These are phyloP conservation scores for Afroboletus lepidellus DNA, from an alignment of 1,284 basidiomycete genomes.

Conservation along the genomic window DNA sequence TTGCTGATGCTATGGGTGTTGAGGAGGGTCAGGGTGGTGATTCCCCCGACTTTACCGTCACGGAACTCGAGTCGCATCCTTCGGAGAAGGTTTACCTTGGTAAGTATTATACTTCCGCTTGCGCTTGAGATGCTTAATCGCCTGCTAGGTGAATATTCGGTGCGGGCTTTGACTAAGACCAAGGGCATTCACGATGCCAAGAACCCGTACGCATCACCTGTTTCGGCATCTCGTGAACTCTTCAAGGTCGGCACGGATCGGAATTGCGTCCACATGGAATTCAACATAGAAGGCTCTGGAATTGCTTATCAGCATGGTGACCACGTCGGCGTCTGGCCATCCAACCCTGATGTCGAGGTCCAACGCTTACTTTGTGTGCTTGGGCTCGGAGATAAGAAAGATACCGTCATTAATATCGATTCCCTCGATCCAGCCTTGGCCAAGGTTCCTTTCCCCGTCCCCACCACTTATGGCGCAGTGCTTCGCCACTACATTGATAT, in stretches of 20 bases:
- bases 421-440: slow-evolving; percentile 96
- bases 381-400: slow-evolving; percentile 77
- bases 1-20: slow-evolving; percentile 78
- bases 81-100: slow-evolving; percentile 89
- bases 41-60: slow-evolving; percentile 91
- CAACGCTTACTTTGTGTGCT: slow-evolving; percentile 85
- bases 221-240: slow-evolving; percentile 78
- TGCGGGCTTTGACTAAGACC: slow-evolving; percentile 85
- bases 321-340: slow-evolving; percentile 96
- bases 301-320: slow-evolving; percentile 99
- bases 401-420: slow-evolving; percentile 86
- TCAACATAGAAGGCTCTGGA: slow-evolving; percentile 92
- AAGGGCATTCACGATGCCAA: slow-evolving; percentile 96
- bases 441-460: slow-evolving; percentile 98
- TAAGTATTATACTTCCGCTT: slow-evolving; percentile 34
- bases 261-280: slow-evolving; percentile 95
- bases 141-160: slow-evolving; percentile 75
- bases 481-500: slow-evolving; percentile 98
- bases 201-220: slow-evolving; percentile 92
- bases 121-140: slow-evolving; percentile 6
- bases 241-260: slow-evolving; percentile 76
- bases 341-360: slow-evolving; percentile 91
- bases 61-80: slow-evolving; percentile 73
- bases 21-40: slow-evolving; percentile 97
- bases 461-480: slow-evolving; percentile 92